A percentile compares a stretch with the other conserved stretches of the same genome.
These are phyloP conservation scores for Amauroascus verrucosus DNA, from an alignment of 2,329 filamentous ascomycete genomes.

Conservation along the genomic window DNA sequence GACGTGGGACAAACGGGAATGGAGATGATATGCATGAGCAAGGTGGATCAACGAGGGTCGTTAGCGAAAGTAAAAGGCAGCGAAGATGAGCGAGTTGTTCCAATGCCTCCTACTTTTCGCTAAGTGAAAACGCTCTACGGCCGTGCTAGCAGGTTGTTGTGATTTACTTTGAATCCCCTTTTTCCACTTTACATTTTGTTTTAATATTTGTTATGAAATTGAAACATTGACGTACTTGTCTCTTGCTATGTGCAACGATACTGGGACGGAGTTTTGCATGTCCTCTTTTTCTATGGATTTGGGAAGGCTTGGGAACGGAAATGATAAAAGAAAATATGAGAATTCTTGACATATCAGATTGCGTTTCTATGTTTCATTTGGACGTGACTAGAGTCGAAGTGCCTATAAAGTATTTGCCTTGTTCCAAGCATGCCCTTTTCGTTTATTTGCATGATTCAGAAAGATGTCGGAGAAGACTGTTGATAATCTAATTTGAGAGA, in stretches of 20 bases:
- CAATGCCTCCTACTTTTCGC: neutral
- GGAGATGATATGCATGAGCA: slow-evolving; percentile 12
- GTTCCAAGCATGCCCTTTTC: neutral
- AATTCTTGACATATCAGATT: neutral
- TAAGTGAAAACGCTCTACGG: neutral
- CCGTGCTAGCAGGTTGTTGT: neutral
- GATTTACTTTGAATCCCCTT: neutral
- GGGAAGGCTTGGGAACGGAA: neutral
- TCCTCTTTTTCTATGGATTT: neutral
- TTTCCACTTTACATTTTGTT: neutral
- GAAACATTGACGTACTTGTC: neutral
- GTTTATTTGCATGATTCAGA: neutral
- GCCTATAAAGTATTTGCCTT: neutral
- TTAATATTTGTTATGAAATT: neutral
- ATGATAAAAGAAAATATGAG: neutral
- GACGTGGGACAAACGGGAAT: slow-evolving; percentile 9
- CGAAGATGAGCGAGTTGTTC: slow-evolving; percentile 15
- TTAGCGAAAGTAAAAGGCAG: slow-evolving; percentile 20
- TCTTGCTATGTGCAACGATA: neutral
- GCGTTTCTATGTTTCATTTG: neutral
- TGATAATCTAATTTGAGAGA: neutral
- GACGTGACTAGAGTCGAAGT: neutral
- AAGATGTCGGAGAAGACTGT: too few relatives aligned
- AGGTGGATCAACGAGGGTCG: slow-evolving; percentile 11
- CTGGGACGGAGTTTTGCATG: neutral